Evolutionary conservation across 164 flowering plant species (phyloP), one percentile per base, ranked within the genome.

Genomic region (Umbilicus rupestris): DNA sequence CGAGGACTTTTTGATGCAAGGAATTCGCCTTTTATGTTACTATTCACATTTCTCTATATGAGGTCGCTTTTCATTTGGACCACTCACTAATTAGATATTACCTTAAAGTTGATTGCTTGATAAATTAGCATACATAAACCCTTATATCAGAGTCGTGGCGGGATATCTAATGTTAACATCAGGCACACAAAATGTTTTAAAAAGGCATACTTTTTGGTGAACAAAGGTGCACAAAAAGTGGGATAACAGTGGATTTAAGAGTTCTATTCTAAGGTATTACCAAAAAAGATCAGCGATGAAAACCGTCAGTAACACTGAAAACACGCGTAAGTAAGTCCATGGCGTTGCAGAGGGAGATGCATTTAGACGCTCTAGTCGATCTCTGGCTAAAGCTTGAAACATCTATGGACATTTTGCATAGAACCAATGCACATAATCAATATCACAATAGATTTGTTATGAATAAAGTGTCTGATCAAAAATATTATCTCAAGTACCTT

Each of bases 351-450:
- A 87, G 67, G 98, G 97, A 63, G 98, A 94, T 63, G 90, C 88
- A 81, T 94, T 94, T 78, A 94, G 70, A 11, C 96, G 84, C 55
- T 91, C 96, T 69, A 91, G 96, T 39, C 99, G 84, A 64, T 94
- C 99, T 75, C 92, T 86, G 45, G 86, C 95, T 79, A 94, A 73
- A 66, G 91, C 92, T 82, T 94, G 95, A 78, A 94, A 94, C 95
- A 91, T 89, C 99, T 90, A 77, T n/a, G 62, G 14, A 64, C 5
- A 52, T 26, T 26, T 26, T 10, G 12, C 29, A 52, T 8, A 52
- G 9, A 52, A 52, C 15, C 2, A 55, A 55, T 29, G 1, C 20
- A 9, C 10, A 14, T 1, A 52, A 24, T 7, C 9, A 52, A 24
- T 11, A 24, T 26, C 30, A 11, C 31, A 2, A 28, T 12, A n/a